Percentiles rank a stretch among this genome's conserved stretches.
phyloP scores from a whole-genome alignment of 1,139 yeast genomes.

The Hemisphaericaspora lyxosophila region DNA sequence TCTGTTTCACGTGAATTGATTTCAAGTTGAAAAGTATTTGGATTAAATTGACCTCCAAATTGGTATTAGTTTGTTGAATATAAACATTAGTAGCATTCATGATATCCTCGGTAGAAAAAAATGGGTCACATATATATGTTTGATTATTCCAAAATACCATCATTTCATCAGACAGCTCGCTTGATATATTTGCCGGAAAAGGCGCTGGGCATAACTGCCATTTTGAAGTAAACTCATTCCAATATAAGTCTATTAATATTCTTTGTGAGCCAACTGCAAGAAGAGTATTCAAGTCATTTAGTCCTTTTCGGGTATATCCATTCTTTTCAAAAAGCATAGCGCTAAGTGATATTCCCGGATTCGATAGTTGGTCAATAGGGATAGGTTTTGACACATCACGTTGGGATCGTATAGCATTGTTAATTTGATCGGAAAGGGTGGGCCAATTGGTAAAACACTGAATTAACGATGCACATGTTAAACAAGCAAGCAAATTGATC shows the following conservation, averaged over 20 bases:
- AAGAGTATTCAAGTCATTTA: conserved; percentile 36
- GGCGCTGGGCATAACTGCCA: conserved; percentile 77
- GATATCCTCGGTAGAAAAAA: conserved; percentile 42
- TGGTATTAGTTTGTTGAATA: conserved; percentile 51
- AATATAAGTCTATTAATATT: conserved; percentile 63
- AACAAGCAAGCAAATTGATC: background rate
- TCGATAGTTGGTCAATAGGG: conserved; percentile 57
- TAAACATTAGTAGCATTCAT: conserved; percentile 36
- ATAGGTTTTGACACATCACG: conserved; percentile 60
- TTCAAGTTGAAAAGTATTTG: conserved; percentile 51
- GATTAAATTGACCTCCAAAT: conserved; percentile 54
- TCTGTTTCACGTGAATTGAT: conserved; percentile 17
- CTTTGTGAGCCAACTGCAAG: conserved; percentile 54
- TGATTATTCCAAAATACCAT: conserved; percentile 30
- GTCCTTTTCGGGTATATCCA: conserved; percentile 50
- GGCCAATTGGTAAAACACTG: conserved; percentile 21
- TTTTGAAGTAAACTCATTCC: conserved; percentile 48
- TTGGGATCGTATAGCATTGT: conserved; percentile 57
- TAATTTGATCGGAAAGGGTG: conserved; percentile 10
- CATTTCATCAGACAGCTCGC: conserved; percentile 10
- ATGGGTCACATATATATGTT: conserved; percentile 41
- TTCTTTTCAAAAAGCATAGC: conserved; percentile 46
- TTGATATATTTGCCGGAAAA: conserved; percentile 30
- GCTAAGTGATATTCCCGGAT: conserved; percentile 59
- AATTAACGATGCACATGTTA: background rate